phyloP scores from a whole-genome alignment of 495 filamentous ascomycete species.

The Saxophila tyrrhenica region DNA sequence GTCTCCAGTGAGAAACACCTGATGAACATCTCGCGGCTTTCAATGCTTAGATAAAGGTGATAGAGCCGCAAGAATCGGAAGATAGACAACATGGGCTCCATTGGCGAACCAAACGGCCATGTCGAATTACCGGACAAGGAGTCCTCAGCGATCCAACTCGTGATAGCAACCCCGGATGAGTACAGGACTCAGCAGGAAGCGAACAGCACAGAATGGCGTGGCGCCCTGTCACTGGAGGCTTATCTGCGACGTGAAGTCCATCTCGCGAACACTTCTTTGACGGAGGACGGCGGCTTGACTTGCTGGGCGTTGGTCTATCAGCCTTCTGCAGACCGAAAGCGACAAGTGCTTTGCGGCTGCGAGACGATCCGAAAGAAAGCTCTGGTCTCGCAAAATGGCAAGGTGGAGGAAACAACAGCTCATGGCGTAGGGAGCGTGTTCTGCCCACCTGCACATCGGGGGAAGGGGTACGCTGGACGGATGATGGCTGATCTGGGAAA shows the following conservation, averaged over 20 bases:
- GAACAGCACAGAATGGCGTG: slow-evolving; percentile 64
- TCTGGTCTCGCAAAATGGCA: slow-evolving; percentile 36
- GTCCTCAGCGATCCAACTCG: slow-evolving; percentile 53
- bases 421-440: slow-evolving; percentile 86
- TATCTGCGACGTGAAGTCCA: slow-evolving; percentile 72
- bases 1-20: too few species aligned
- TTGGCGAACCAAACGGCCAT: neutral
- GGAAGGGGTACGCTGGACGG: slow-evolving; percentile 66
- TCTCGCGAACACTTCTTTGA: slow-evolving; percentile 54
- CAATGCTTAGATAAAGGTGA: too few species aligned
- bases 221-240: slow-evolving; percentile 44
- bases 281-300: slow-evolving; percentile 62
- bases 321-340: slow-evolving; percentile 26
- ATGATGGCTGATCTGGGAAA: slow-evolving; percentile 52
- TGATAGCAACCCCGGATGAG: slow-evolving; percentile 56
- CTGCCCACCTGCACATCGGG: slow-evolving; percentile 57
- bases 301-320: slow-evolving; percentile 74
- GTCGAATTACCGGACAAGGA: slow-evolving; percentile 38
- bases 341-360: slow-evolving; percentile 66
- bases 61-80: too few species aligned
- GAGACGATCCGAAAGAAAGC: slow-evolving; percentile 74
- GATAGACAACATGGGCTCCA: neutral
- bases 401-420: slow-evolving; percentile 52
- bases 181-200: slow-evolving; percentile 49
- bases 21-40: too few species aligned